Conservation (phyloP, 2,329 filamentous ascomycete species). For the Calonectria henricotiae region DNA sequence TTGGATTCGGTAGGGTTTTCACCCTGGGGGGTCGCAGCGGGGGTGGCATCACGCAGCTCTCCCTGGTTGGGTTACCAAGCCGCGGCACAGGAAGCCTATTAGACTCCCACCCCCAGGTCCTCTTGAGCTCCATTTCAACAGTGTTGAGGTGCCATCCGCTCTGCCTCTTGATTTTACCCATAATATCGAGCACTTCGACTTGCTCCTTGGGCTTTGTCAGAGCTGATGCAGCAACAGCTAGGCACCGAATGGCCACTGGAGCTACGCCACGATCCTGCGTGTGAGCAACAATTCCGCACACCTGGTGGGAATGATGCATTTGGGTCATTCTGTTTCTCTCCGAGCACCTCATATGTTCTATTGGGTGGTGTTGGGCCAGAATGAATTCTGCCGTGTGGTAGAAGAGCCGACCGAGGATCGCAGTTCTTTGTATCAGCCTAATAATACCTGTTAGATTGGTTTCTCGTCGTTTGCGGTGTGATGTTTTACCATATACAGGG, state of each 20-base stretch:
- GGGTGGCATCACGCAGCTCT: constrained; percentile 28
- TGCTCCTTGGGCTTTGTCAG: constrained; percentile 81
- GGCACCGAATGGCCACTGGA: constrained; percentile 83
- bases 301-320: constrained; percentile 83
- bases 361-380: constrained; percentile 84
- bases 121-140: constrained; percentile 81
- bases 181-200: constrained; percentile 84
- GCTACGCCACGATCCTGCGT: constrained; percentile 86
- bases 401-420: constrained; percentile 86
- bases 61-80: not conserved
- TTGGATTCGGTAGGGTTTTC: not conserved
- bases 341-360: constrained; percentile 71
- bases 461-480: not conserved
- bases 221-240: constrained; percentile 84
- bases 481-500: constrained; percentile 83
- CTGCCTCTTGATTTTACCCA: constrained; percentile 82
- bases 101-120: constrained; percentile 81
- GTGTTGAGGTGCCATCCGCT: constrained; percentile 85
- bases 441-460: not conserved
- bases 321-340: constrained; percentile 81
- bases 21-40: constrained; percentile 8
- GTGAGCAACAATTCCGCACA: constrained; percentile 92
- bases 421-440: constrained; percentile 86
- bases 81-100: constrained; percentile 35
- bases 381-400: constrained; percentile 91